Evolutionary conservation across 345 rosid species (phyloP).

Genomic region (Linum trigynum): DNA sequence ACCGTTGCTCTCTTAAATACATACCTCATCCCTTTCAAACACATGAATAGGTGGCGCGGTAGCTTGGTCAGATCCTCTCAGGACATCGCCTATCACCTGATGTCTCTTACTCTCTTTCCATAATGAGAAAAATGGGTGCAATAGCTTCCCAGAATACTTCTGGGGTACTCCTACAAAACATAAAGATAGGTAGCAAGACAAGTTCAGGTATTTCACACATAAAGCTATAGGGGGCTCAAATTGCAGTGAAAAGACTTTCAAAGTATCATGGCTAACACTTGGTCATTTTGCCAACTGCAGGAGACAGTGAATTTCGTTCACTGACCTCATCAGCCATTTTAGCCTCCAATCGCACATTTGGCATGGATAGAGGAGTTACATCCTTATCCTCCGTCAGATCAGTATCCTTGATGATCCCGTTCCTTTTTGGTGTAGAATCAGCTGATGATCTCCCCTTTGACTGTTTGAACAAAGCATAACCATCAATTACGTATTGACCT

Average conservation of each 20-base stretch:
- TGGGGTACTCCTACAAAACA: slow-evolving; percentile 58
- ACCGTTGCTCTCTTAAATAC: neutral
- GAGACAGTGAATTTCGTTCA: neutral
- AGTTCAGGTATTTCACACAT: slow-evolving; percentile 2
- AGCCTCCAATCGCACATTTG: slow-evolving; percentile 70
- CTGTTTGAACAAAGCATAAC: slow-evolving; percentile 1
- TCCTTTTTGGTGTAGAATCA: slow-evolving; percentile 46
- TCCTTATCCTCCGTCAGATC: slow-evolving; percentile 17
- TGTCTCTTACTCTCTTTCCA: slow-evolving; percentile 42
- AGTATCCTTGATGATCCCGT: slow-evolving; percentile 22
- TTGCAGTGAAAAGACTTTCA: too few relatives aligned
- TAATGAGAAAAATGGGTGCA: slow-evolving; percentile 78
- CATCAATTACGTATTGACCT: neutral
- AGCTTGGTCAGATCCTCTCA: slow-evolving; percentile 22
- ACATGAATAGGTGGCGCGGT: slow-evolving; percentile 78
- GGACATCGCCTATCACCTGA: slow-evolving; percentile 25
- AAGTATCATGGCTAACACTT: too few relatives aligned
- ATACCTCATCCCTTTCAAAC: slow-evolving; percentile 61
- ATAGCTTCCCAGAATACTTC: slow-evolving; percentile 55
- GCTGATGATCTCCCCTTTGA: slow-evolving; percentile 36
- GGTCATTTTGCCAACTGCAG: too few relatives aligned
- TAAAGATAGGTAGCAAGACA: neutral
- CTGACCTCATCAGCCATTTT: slow-evolving; percentile 76
- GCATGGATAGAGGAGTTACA: slow-evolving; percentile 27
- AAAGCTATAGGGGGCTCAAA: neutral